These are phyloP conservation scores for Mangifera indica DNA, from an alignment of 345 rosid species.

Conservation along the genomic window DNA sequence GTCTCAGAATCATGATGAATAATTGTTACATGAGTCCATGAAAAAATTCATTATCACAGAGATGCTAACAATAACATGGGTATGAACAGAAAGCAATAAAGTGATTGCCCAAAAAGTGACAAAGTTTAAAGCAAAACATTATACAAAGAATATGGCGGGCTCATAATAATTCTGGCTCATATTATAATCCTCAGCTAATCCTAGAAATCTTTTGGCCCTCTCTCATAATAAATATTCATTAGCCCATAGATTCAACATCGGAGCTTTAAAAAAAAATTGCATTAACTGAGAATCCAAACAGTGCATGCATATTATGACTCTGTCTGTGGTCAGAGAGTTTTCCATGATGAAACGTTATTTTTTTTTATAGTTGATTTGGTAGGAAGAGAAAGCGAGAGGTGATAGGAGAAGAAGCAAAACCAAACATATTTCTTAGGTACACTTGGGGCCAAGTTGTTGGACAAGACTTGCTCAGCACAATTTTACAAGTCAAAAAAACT, in stretches of 20 bases:
- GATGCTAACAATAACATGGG: not conserved
- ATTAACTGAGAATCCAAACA: no score
- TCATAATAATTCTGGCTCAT: not conserved
- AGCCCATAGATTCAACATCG: not conserved
- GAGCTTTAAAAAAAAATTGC: not conserved
- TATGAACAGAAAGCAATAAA: not conserved
- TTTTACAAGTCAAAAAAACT: conserved; percentile 32
- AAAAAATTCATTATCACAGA: not conserved
- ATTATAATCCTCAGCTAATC: not conserved
- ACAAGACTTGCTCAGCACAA: conserved; percentile 22
- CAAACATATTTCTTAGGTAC: not conserved
- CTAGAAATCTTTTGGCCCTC: conserved; percentile 19
- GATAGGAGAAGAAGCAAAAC: not conserved
- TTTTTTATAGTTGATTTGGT: not conserved
- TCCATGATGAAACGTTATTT: not conserved
- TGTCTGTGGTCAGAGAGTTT: not conserved
- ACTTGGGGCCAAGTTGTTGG: conserved; percentile 28
- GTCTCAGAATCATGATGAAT: no score
- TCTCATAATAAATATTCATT: not conserved
- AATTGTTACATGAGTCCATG: not conserved
- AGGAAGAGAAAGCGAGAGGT: not conserved
- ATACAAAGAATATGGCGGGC: not conserved
- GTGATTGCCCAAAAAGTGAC: not conserved
- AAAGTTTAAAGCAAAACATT: not conserved
- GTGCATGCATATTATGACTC: no score